Evolutionary conservation across 2,329 filamentous ascomycete genomes (phyloP).

Genomic region (Didymella lethalis): DNA sequence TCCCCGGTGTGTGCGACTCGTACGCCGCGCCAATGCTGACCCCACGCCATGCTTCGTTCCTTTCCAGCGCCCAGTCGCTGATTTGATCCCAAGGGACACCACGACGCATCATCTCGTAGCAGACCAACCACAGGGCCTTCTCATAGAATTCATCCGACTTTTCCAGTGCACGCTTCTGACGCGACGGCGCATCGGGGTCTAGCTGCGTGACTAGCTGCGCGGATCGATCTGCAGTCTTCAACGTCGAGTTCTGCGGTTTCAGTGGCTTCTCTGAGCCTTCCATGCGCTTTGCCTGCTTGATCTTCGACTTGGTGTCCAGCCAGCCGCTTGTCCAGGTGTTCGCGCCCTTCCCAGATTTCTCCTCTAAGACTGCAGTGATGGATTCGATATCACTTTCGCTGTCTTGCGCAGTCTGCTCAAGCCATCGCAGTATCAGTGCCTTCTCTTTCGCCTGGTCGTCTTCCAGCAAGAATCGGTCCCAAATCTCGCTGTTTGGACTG

Average conservation of each 20-base stretch:
- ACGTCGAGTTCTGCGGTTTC: conserved; percentile 56
- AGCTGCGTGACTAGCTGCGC: conserved; percentile 80
- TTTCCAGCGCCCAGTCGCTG: conserved; percentile 83
- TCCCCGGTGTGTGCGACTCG: conserved; percentile 53
- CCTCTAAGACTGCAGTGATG: conserved; percentile 74
- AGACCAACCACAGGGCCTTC: conserved; percentile 89
- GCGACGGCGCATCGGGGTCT: conserved; percentile 86
- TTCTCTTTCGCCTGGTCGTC: conserved; percentile 80
- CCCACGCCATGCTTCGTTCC: conserved; percentile 88
- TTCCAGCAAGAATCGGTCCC: conserved; percentile 75
- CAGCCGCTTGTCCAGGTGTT: conserved; percentile 84
- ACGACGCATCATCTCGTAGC: conserved; percentile 88
- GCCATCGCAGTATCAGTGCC: conserved; percentile 81
- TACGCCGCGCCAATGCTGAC: conserved; percentile 79
- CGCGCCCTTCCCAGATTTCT: conserved; percentile 70
- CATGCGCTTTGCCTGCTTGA: conserved; percentile 88
- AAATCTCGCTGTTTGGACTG: conserved; percentile 68
- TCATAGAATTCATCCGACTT: conserved; percentile 88
- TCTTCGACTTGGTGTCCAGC: conserved; percentile 87
- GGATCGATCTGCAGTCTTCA: conserved; percentile 56
- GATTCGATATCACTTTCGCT: conserved; percentile 76
- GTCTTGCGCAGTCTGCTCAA: conserved; percentile 77
- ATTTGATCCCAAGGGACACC: conserved; percentile 79
- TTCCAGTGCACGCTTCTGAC: conserved; percentile 79
- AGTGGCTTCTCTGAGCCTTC: conserved; percentile 53